Base-by-base conservation (phyloP, 768 basidiomycete genomes). In the Xanthoconium purpureum region DNA sequence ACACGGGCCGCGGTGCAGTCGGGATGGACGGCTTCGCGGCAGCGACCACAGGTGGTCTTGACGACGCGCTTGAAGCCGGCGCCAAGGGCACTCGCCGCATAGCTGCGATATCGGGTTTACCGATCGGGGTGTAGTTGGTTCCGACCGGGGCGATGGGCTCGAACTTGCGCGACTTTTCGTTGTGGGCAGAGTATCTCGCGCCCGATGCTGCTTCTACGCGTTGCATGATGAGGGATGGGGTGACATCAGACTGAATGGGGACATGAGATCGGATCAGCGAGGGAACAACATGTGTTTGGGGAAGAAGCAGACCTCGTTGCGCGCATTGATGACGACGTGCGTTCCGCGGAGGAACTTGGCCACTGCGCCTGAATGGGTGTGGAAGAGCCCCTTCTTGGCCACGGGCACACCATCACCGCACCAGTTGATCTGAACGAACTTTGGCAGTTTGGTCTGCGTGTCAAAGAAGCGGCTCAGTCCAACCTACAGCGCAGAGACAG, bases 361-460 rank as follows among this genome's bases (percentile, higher is more conserved):
- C 10, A 98, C 89, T 2, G 92, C 81, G 44, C 81, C 80, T 8
- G 93, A 84, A 71, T 98, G 95, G 9, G 85, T 87, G 66, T 92
- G 88, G 76, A 96, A 96, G 24, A 97, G 78, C 9, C 96, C 96
- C 71, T 98, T 98, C 73, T 91, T 88, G 18, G 79, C 78, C 70
- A 87, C 92, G 13, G 96, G 96, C 1, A 98, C 96, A 55, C 96
- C 96, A 66, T 96, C 95, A 43, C 96, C 96, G 63, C 93, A 94
- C 95, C 96, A 97, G 65, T 94, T 92, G 72, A 98, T 88, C 67
- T 96, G 91, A 15, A 98, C 93, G 59, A 95, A 92, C 75, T 97
- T 98, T 44, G 87, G 79, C 3, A 98, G 80, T 58, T 87, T 78
- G 66, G 82, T 91, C 89, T 96, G 63, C 29, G 44, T 6, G 46